Evolutionary conservation across 768 basidiomycete genomes (phyloP).

Genomic region (Leccinellum rugosiceps): DNA sequence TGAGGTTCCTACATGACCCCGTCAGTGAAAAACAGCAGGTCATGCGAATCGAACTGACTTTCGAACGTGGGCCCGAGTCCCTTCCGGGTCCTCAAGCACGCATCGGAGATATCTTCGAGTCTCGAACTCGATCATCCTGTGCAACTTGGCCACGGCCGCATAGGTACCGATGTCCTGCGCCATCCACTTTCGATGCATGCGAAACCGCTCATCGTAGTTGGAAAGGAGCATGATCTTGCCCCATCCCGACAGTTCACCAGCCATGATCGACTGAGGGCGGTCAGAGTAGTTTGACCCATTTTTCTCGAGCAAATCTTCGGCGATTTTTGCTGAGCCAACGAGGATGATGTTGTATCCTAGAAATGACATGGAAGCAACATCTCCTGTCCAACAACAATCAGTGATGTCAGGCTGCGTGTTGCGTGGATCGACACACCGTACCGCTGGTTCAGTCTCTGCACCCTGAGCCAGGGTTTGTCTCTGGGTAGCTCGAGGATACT

Average conservation of each 20-base stretch:
- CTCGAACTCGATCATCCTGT: conserved; percentile 17
- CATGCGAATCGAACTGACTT: not conserved
- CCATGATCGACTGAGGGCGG: conserved; percentile 20
- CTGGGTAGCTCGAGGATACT: conserved; percentile 11
- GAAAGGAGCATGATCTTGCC: conserved; percentile 18
- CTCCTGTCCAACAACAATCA: conserved; percentile 4
- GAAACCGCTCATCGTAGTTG: conserved; percentile 14
- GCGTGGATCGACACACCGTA: conserved; percentile 7
- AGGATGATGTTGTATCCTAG: conserved; percentile 37
- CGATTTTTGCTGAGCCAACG: conserved; percentile 40
- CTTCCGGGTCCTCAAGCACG: conserved; percentile 5
- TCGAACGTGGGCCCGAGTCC: not conserved
- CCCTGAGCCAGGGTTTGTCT: conserved; percentile 11
- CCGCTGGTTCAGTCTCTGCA: conserved; percentile 5
- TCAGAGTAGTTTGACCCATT: conserved; percentile 41
- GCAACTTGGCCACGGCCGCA: conserved; percentile 7
- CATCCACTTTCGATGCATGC: conserved; percentile 17
- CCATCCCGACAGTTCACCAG: conserved; percentile 20
- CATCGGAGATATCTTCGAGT: conserved; percentile 9
- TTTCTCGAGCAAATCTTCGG: conserved; percentile 45
- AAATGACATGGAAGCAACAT: conserved; percentile 11
- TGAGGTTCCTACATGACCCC: not conserved
- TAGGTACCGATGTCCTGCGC: conserved; percentile 14
- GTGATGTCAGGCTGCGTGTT: not conserved
- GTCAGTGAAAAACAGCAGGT: not conserved